Evolutionary conservation across 371 early-diverging fungal genomes (phyloP).

Genomic region (Rhizopus delemar): DNA sequence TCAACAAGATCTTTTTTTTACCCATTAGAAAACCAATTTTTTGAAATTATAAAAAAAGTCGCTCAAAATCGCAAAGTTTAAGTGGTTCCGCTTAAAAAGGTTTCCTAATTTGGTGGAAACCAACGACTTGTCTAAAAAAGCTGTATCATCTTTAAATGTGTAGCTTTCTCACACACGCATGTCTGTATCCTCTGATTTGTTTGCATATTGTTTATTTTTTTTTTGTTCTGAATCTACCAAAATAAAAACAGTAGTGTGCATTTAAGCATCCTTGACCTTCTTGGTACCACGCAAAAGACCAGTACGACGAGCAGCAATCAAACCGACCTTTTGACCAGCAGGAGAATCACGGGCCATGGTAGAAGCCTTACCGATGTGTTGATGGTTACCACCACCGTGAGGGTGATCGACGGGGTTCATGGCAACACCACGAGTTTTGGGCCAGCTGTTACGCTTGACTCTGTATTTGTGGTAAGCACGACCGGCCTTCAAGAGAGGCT

Average conservation of each 20-base stretch:
- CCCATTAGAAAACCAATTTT: too few species aligned
- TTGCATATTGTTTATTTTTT: background rate
- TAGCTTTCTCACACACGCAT: background rate
- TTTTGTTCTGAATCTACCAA: background rate
- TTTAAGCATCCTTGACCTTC: constrained; percentile 64
- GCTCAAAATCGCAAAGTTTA: background rate
- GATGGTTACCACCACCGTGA: constrained; percentile 86
- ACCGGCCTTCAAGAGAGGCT: constrained; percentile 99
- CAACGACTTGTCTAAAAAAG: too few species aligned
- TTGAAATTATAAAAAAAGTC: background rate
- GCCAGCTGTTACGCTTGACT: constrained; percentile 98
- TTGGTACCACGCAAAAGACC: constrained; percentile 75
- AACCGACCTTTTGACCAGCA: constrained; percentile 38
- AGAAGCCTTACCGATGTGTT: constrained; percentile 99
- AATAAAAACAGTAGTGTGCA: constrained; percentile 5
- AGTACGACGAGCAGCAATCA: constrained; percentile 37
- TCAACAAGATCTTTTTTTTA: too few species aligned
- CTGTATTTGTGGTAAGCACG: constrained; percentile 98
- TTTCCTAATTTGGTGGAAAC: background rate
- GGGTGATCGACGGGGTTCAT: constrained; percentile 98
- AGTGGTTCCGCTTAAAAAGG: background rate
- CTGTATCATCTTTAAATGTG: too few species aligned
- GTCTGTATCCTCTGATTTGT: background rate
- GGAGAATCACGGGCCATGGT: constrained; percentile 92
- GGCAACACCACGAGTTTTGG: constrained; percentile 99